Base-by-base conservation (phyloP, 257 asterid genomes). In the Datura wrightii region DNA sequence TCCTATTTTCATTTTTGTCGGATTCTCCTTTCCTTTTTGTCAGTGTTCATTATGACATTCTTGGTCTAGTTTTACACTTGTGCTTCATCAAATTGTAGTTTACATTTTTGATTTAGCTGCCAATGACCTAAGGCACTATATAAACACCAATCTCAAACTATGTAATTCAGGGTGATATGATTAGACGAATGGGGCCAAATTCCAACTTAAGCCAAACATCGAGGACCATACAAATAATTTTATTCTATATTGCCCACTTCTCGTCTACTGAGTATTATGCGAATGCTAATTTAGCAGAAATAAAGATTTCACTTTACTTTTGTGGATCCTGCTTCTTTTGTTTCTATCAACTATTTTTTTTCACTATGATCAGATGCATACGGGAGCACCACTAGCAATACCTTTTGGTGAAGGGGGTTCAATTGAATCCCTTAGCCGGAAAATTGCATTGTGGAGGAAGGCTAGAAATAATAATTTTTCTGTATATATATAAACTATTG, bases 341-440 rank as follows among this genome's bases (percentile, higher is more conserved):
- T 24, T 48, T 48, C 81, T 74, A 24, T 74, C 44, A 48, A 24
- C 60, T 48, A 48, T 7, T 6, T 48, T 24, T 48, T 48, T 34
- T 14, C 13, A 24, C 60, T 74, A 48, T 74, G 81, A 11, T 74
- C 81, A 74, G 81, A 48, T 13, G 0, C 60, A 74, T 46, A 72
- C 3, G 55, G 59, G 19, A 74, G 19, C 42, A 19, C 8, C 59
- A 19, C 10, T 74, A 11, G 31, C n/a, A 31, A 14, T 8, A 39
- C 52, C 78, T 67, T 39, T 39, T 69, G 79, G 79, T 69, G n/a
- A 69, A 69, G 79, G 79, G 14, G 34, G 52, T 69, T 69, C 53
- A 39, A 69, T 69, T 69, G 79, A 69, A 69, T 69, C 79, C 79
- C 52, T 69, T 69, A 8, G 34, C 79, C 4, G 53, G 48, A 39